Percentiles rank a stretch among this genome's conserved stretches.
Conservation (phyloP, 495 filamentous ascomycete genomes). For the Parachaetomium inaequale region DNA sequence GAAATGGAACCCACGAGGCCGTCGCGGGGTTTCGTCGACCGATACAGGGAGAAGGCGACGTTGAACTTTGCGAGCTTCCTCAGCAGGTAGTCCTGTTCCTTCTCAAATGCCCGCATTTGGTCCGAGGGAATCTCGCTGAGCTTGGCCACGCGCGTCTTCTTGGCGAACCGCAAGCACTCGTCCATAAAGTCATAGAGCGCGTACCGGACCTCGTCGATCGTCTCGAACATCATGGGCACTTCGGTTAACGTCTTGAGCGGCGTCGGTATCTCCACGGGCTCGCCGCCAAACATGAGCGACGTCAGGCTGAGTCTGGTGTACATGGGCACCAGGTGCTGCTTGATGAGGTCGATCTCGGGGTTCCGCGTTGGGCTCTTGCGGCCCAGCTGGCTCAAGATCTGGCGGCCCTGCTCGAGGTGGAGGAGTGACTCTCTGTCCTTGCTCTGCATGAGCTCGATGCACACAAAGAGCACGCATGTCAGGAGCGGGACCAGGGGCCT, state of each 20-base stretch:
- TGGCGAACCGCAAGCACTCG: constrained; percentile 32
- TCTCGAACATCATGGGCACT: constrained; percentile 31
- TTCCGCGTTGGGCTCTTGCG: constrained; percentile 20
- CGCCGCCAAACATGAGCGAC: constrained; percentile 37
- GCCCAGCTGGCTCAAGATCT: constrained; percentile 38
- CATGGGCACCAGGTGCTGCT: constrained; percentile 42
- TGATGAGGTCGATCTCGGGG: constrained; percentile 35
- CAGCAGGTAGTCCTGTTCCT: constrained; percentile 31
- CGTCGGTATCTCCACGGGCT: constrained; percentile 28
- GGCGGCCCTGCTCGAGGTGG: constrained; percentile 41
- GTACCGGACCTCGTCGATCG: constrained; percentile 32
- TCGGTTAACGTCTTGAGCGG: constrained; percentile 32
- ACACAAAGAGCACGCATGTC: constrained; percentile 56
- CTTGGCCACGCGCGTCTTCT: constrained; percentile 29
- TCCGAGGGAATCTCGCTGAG: constrained; percentile 20
- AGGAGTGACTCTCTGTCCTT: constrained; percentile 44
- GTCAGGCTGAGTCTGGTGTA: constrained; percentile 41
- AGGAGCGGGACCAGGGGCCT: constrained; percentile 49
- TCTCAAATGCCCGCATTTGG: constrained; percentile 29
- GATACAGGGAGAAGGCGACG: constrained; percentile 35
- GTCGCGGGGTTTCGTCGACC: constrained; percentile 19
- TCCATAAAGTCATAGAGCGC: constrained; percentile 38
- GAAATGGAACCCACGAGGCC: constrained; percentile 27
- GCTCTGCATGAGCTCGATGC: constrained; percentile 54
- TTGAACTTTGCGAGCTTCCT: constrained; percentile 34